Conservation (phyloP, 2,329 filamentous ascomycete genomes). For the Trichoderma aggressivum region DNA sequence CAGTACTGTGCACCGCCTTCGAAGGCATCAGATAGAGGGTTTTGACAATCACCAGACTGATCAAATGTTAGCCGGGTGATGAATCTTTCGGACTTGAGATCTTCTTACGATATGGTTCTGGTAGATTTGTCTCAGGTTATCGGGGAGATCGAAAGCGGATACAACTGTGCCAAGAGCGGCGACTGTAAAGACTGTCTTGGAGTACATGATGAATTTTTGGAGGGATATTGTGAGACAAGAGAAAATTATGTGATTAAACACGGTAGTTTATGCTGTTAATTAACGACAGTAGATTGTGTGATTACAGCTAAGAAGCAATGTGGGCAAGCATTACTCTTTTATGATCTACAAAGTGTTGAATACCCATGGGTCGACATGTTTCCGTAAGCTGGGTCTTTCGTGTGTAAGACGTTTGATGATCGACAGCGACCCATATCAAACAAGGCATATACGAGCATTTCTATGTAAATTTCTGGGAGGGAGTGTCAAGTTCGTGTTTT, state of each 20-base stretch:
- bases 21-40: conserved; percentile 21
- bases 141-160: conserved; percentile 19
- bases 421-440: background rate
- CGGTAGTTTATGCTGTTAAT: background rate
- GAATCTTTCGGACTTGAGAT: too few relatives aligned
- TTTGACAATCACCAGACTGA: conserved; percentile 31
- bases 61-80: background rate
- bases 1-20: conserved; percentile 21
- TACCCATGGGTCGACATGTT: background rate
- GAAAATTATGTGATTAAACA: background rate
- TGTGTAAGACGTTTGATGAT: background rate
- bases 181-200: conserved; percentile 1
- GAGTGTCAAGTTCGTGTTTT: background rate
- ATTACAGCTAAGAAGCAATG: background rate
- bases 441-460: background rate
- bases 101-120: conserved; percentile 14
- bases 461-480: background rate
- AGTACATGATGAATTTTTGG: background rate
- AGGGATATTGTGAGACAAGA: background rate
- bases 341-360: background rate
- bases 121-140: conserved; percentile 20
- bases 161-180: conserved; percentile 19
- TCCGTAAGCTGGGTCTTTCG: background rate
- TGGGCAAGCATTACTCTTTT: background rate
- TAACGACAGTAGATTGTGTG: background rate